Evolutionary conservation across 208 protist genomes (phyloP), one percentile per base, ranked within the genome.

Genomic region (Trypanosoma grayi): DNA sequence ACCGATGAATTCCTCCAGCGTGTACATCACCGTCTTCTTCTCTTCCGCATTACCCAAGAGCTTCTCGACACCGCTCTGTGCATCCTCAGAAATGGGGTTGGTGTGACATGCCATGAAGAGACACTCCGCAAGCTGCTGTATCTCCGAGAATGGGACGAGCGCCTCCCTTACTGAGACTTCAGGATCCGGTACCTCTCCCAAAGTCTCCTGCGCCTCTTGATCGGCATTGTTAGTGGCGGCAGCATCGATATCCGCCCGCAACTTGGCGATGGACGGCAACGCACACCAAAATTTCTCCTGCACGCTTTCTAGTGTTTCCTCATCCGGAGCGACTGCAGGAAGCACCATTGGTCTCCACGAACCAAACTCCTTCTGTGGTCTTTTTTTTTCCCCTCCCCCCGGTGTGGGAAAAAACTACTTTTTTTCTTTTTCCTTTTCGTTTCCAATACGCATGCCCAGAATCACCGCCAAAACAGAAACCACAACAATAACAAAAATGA

Each of bases 281-380:
- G 84, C 63, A 27, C 57, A 50, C 85, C 87, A 94, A n/a, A 94
- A 56, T n/a, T 62, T 56, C 27, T 79, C 77, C 41, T 75, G 74
- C 9, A 87, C 62, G 24, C 81, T 73, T 33, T 83, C 77, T 22
- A 87, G 4, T 11, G 77, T 60, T 37, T 70, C 18, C 53, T 77
- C 66, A n/a, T 52, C 10, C 13, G 37, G 0, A 14, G 37, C 24
- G 34, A 40, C 59, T 56, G 27, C 54, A 14, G 11, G 44, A 28
- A 30, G 48, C 14, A 48, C 36, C 28, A 57, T 59, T 28, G 16
- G 18, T 57, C 9, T 30, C 13, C 39, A 14, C 24, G 13, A 43
- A 44, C 66, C 33, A 25, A 63, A 54, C 14, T 13, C 8, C 18
- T 18, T 45, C 27, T 58, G 13, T 41, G 10, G 31, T 24, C 6